Evolutionary conservation across 2,329 filamentous ascomycete species (phyloP), one percentile per base, ranked within the genome.

Genomic region (Botrytis porri): DNA sequence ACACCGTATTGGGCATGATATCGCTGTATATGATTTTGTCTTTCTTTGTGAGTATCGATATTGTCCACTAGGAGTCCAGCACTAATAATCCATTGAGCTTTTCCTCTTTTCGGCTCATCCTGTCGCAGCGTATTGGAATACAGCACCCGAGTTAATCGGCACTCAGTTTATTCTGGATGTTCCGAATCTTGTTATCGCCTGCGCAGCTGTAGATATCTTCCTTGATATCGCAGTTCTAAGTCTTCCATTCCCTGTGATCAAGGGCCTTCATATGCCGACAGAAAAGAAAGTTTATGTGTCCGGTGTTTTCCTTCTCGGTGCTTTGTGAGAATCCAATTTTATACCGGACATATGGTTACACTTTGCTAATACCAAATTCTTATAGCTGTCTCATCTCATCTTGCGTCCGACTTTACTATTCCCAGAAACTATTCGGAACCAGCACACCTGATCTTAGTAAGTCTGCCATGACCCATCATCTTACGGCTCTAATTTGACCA

Each of bases 331-430:
- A 64, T 4, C 3, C 64, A 18, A 25, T 39, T 3, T 2, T 4
- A 29, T 29, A 6, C 16, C 7, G 20, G 4, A n/a, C 16, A 12
- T 22, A 20, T 18, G 1, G 0, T 14, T 6, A 37, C 20, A 4
- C 3, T 18, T 69, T 60, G 20, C n/a, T 22, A 9, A 39, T 8
- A 20, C 32, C 51, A 20, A 66, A 0, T 8, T 8, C 29, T 25
- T 0, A 54, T 65, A 71, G 69, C 61, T 71, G 69, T 43, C 60
- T 71, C 18, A 57, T 71, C 35, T 71, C 69, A 43, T 71, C 69
- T 10, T 48, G 61, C 3, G 43, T 71, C 20, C n/a, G 69, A 22
- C 60, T 71, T 25, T 71, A 65, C 35, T 65, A 65, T 32, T 41
- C 60, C 18, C 45, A 65, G 43, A 71, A 65, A n/a, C 45, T 65